Conservation (phyloP, 345 rosid genomes). For the Syzygium aromaticum region DNA sequence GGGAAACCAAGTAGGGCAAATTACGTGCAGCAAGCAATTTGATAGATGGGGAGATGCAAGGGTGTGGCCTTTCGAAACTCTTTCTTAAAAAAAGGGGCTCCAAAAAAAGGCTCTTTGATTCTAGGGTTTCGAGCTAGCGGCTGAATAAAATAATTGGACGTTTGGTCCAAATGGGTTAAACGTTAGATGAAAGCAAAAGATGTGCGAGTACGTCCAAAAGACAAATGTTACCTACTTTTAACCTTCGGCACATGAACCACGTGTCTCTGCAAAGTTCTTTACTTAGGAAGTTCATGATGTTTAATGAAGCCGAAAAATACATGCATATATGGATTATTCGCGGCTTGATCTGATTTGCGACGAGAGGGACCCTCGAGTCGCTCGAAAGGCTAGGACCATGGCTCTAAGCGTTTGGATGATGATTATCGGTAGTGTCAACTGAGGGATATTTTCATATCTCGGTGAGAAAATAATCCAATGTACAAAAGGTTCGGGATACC, state of each 20-base stretch:
- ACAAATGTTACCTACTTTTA: background rate
- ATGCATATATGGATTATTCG: no score
- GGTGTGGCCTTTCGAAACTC: background rate
- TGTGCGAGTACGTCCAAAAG: background rate
- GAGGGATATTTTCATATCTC: background rate
- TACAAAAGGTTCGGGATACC: background rate
- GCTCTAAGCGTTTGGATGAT: background rate
- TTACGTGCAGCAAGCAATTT: background rate
- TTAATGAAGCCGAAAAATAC: no score
- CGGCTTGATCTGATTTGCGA: background rate
- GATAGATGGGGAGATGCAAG: background rate
- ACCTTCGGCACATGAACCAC: background rate
- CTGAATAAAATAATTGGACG: background rate
- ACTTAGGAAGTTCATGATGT: rapidly evolving
- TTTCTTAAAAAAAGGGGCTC: background rate
- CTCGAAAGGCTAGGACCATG: background rate
- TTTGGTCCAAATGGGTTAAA: background rate
- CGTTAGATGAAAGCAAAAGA: background rate
- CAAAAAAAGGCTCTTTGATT: background rate
- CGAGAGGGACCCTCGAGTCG: background rate
- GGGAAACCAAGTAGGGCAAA: background rate
- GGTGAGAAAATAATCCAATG: rapidly evolving
- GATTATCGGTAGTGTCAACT: background rate
- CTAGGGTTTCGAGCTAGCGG: background rate
- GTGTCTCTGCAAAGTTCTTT: background rate